Base-by-base conservation (phyloP, 768 basidiomycete species). In the Pleurotus pulmonarius region DNA sequence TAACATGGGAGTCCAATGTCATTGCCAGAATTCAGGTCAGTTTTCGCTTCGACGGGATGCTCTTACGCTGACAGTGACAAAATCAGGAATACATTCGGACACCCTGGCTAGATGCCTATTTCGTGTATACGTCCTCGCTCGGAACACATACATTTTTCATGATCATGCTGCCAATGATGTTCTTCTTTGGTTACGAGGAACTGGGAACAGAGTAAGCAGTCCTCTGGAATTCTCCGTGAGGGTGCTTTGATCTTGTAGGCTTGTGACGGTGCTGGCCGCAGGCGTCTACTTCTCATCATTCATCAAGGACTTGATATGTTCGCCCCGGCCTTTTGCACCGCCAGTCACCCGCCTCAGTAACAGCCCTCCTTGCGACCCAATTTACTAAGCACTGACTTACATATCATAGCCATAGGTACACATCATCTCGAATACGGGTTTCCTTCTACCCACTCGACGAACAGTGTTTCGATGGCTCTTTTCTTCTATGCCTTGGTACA, bases 101-200 rank as follows among this genome's bases (percentile, higher is more conserved):
- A 4, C 80, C 87, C 2, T 85, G 80, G 77, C 71, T 91, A 20
- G 93, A 95, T 65, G 72, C 75, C 0, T 95, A 92, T 64, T 94
- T 95, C 65, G 82, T 94, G 29, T 88, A 94, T 60, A 84, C 88
- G 0, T 92, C 90, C 0, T 79, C 86, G 0, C 75, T 92, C 8
- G 93, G 82, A 9, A 92, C 91, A 0, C 93, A 94, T 63, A 93
- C 90, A 0, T 98, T 94, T 73, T 98, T 98, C 79, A 92, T 96
- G 88, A 82, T 85, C 29, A 80, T 90, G 58, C 74, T 99, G 5
- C 96, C 96, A 0, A 75, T 85, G 0, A 78, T 92, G 59, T 96
- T 89, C 65, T 98, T 94, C 77, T 97, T 96, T 65, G 95, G 95
- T 0, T 80, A 85, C 60, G 74, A 73, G 2, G 80, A 86, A 41